A percentile compares a stretch with the other conserved stretches of the same genome.
These are phyloP conservation scores for Rhododendron mucronatum DNA, from an alignment of 148 eudicot species.

Conservation along the genomic window DNA sequence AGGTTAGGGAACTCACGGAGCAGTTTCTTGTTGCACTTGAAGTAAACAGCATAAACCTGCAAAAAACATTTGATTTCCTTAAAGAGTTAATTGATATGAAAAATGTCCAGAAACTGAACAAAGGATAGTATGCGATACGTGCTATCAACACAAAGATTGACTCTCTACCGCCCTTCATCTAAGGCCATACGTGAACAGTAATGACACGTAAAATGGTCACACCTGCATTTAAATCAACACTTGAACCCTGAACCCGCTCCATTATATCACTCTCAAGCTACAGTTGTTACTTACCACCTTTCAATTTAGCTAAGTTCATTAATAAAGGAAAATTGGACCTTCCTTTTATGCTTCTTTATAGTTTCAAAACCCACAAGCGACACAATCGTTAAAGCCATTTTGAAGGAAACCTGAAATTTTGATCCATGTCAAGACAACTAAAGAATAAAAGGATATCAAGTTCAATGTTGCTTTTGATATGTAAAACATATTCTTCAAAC, in stretches of 20 bases:
- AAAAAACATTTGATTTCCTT: not conserved
- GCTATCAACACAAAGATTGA: not conserved
- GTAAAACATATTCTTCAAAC: not conserved
- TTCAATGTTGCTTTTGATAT: not conserved
- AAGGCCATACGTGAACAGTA: not conserved
- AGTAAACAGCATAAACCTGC: conserved; percentile 86
- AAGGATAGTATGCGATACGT: not conserved
- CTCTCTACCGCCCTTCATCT: not conserved
- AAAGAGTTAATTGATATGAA: not conserved
- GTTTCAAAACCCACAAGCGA: not conserved
- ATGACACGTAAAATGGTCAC: not conserved
- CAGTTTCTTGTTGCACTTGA: conserved; percentile 85
- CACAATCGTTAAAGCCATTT: not conserved
- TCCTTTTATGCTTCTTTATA: not conserved
- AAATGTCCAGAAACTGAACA: not conserved
- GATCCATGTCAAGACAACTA: not conserved
- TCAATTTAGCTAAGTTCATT: not conserved
- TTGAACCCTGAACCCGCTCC: not conserved
- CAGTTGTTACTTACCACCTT: not conserved
- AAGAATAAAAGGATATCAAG: not conserved
- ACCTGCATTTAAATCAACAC: not conserved
- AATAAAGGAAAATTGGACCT: not conserved
- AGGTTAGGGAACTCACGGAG: conserved; percentile 72
- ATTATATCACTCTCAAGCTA: not conserved
- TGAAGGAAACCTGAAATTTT: not conserved